Percentiles rank a stretch among this genome's conserved stretches.
phyloP scores from a whole-genome alignment of 2,329 filamentous ascomycete species.

The Fusarium haematococcum region DNA sequence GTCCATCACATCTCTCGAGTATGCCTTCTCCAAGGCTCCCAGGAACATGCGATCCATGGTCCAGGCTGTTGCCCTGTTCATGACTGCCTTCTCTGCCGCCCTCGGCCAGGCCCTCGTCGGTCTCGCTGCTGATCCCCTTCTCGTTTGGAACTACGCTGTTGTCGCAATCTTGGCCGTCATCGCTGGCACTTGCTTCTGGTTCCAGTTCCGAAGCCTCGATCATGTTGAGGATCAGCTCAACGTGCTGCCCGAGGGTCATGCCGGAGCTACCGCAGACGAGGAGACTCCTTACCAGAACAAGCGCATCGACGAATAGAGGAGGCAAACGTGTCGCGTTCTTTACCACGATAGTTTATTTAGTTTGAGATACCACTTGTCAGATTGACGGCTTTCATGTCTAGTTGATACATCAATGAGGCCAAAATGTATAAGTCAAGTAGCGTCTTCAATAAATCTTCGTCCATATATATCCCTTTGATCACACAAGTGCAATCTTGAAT shows the following conservation, averaged over 20 bases:
- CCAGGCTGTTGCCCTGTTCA: slow-evolving; percentile 75
- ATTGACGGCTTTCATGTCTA: not conserved
- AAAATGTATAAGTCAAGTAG: not conserved
- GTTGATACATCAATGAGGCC: not conserved
- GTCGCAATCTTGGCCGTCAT: slow-evolving; percentile 74
- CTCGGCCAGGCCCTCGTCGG: slow-evolving; percentile 69
- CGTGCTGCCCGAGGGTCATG: slow-evolving; percentile 57
- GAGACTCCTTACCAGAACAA: slow-evolving; percentile 35
- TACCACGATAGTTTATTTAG: not conserved
- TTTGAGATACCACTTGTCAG: slow-evolving; percentile 6
- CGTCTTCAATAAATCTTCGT: not conserved
- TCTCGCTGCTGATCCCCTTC: slow-evolving; percentile 67
- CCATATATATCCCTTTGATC: not conserved
- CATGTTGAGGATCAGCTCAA: slow-evolving; percentile 76
- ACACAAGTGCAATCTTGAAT: not conserved
- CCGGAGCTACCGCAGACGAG: slow-evolving; percentile 40
- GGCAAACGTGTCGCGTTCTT: not conserved
- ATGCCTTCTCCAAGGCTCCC: slow-evolving; percentile 81
- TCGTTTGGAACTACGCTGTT: slow-evolving; percentile 79
- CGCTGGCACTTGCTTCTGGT: slow-evolving; percentile 74
- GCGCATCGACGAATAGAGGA: slow-evolving; percentile 24
- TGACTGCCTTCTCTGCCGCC: slow-evolving; percentile 75
- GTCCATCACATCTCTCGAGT: slow-evolving; percentile 73
- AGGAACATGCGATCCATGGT: slow-evolving; percentile 82
- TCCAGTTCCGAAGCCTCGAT: slow-evolving; percentile 72